These are phyloP conservation scores for Xerocomellus chrysenteron DNA, from an alignment of 768 basidiomycete species.

Conservation along the genomic window DNA sequence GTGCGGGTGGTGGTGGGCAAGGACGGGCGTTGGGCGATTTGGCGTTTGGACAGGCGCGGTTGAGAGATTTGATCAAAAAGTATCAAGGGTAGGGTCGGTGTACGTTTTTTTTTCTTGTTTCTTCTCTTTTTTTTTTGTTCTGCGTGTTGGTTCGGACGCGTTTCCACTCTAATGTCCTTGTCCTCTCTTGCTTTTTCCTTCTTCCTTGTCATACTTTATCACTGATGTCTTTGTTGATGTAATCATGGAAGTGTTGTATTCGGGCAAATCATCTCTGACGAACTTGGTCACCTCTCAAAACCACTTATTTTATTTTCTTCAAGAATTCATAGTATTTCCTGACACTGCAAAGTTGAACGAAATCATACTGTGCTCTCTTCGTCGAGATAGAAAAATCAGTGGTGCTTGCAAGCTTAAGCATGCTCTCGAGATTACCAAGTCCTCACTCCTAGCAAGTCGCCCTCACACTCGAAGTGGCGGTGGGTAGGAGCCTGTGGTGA, in stretches of 20 bases:
- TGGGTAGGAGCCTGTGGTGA: too few species aligned
- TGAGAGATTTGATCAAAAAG: conserved; percentile 79
- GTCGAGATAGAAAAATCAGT: too few species aligned
- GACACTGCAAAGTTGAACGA: too few species aligned
- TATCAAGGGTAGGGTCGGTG: conserved; percentile 51
- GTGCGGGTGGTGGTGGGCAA: not conserved
- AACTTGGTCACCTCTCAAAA: too few species aligned
- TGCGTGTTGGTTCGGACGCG: not conserved
- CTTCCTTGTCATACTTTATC: not conserved
- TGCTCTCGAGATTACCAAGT: too few species aligned
- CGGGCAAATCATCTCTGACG: not conserved
- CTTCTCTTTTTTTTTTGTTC: not conserved
- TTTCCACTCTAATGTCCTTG: not conserved
- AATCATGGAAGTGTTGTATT: conserved; percentile 11
- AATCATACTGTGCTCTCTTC: too few species aligned
- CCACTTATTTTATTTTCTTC: too few species aligned
- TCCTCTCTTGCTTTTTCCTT: not conserved
- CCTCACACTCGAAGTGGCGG: too few species aligned
- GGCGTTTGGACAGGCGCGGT: conserved; percentile 73
- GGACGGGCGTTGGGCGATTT: conserved; percentile 43
- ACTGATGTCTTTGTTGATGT: not conserved
- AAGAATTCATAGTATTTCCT: too few species aligned
- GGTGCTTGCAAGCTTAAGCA: too few species aligned
- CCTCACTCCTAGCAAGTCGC: too few species aligned
- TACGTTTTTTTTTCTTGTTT: not conserved